Percentiles rank a stretch among this genome's conserved stretches.
phyloP scores from a whole-genome alignment of 306 rosid species.

The Gleditsia sinensis region DNA sequence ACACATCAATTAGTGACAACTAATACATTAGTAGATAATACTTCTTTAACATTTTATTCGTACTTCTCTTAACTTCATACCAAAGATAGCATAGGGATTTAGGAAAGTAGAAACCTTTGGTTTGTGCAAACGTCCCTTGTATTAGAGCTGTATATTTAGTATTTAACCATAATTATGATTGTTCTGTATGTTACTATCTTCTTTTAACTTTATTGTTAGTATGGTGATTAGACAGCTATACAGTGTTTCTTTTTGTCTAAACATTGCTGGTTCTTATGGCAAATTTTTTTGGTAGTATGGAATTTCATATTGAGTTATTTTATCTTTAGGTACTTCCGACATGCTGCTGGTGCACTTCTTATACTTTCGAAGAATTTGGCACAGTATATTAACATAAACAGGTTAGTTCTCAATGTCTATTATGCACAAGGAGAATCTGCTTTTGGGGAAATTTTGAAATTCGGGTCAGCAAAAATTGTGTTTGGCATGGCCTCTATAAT shows the following conservation, averaged over 20 bases:
- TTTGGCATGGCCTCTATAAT: conserved; percentile 6
- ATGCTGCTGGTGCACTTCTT: conserved; percentile 77
- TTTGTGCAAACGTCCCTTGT: not conserved
- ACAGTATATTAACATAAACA: conserved; percentile 82
- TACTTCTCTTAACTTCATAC: not conserved
- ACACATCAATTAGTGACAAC: not conserved
- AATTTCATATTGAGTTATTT: conserved; percentile 20
- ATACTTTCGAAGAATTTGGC: conserved; percentile 92
- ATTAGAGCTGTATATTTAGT: not conserved
- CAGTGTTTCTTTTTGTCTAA: not conserved
- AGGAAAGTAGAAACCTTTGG: conserved; percentile 8
- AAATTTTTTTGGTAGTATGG: not conserved
- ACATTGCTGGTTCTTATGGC: conserved; percentile 1
- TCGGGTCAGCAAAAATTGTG: conserved; percentile 5
- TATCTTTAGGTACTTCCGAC: conserved; percentile 86
- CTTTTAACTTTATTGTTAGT: conserved; percentile 7
- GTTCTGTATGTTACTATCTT: conserved; percentile 1
- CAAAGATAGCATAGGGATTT: not conserved
- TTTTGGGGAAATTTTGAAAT: conserved; percentile 22
- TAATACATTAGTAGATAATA: not conserved
- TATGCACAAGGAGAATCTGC: not conserved
- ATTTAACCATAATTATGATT: conserved; percentile 1
- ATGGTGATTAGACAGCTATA: not conserved
- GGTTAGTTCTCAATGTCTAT: conserved; percentile 54
- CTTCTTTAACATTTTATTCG: not conserved